Percentiles rank a stretch among this genome's conserved stretches.
These are phyloP conservation scores for Violaceomyces palustris DNA, from an alignment of 1,284 basidiomycete species.

Conservation along the genomic window DNA sequence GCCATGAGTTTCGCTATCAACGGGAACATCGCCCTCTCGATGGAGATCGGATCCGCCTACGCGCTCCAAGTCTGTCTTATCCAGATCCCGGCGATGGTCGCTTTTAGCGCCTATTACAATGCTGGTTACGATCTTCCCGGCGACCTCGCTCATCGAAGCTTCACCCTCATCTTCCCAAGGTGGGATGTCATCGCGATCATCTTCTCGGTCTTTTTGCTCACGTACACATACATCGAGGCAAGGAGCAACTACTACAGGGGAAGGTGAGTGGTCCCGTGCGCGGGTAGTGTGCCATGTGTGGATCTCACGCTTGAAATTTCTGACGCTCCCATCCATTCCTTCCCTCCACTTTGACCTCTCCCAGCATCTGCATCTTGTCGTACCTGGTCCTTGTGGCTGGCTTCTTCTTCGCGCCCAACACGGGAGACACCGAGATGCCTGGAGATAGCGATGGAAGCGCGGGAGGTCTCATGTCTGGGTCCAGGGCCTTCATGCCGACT, in stretches of 20 bases:
- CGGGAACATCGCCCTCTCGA: slow-evolving; percentile 86
- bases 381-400: slow-evolving; percentile 48
- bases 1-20: slow-evolving; percentile 98
- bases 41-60: slow-evolving; percentile 99
- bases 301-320: not conserved
- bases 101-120: slow-evolving; percentile 89
- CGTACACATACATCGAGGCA: slow-evolving; percentile 98
- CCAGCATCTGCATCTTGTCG: slow-evolving; percentile 42
- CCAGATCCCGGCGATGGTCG: slow-evolving; percentile 98
- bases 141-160: slow-evolving; percentile 30
- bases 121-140: slow-evolving; percentile 62
- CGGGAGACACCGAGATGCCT: slow-evolving; percentile 38
- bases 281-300: no score
- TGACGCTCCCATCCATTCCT: not conserved
- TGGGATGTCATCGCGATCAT: slow-evolving; percentile 98
- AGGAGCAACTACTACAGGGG: slow-evolving; percentile 77
- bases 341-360: not conserved
- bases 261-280: slow-evolving; percentile 1
- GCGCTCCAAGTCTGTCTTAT: slow-evolving; percentile 95
- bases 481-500: slow-evolving; percentile 7
- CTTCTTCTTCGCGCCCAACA: slow-evolving; percentile 49
- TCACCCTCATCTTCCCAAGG: slow-evolving; percentile 80
- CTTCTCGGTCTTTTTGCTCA: slow-evolving; percentile 74
- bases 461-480: not conserved
- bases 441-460: slow-evolving; percentile 12